phyloP scores from a whole-genome alignment of 208 protist species.

The Balamuthia mandrillaris region DNA sequence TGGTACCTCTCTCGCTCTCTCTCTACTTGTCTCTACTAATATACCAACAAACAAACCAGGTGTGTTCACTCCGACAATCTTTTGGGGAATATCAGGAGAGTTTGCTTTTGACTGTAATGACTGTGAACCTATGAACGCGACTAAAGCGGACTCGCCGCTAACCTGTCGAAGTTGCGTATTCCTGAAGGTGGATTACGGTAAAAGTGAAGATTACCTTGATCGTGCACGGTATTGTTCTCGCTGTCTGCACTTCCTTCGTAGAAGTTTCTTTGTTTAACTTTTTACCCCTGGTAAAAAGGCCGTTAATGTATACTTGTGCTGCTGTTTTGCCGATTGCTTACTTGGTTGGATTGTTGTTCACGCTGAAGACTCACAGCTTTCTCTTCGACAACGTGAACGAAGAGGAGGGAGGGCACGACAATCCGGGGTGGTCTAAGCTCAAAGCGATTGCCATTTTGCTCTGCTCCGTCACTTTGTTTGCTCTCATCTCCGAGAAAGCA shows the following conservation, averaged over 20 bases:
- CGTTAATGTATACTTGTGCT: conserved; percentile 58
- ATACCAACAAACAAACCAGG: neutral
- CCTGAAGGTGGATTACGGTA: neutral
- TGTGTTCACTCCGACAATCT: conserved; percentile 67
- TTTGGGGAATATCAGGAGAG: conserved; percentile 61
- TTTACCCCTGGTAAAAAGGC: neutral
- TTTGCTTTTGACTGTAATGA: neutral
- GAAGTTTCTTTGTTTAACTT: neutral
- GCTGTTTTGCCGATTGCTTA: conserved; percentile 63
- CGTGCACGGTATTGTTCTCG: neutral
- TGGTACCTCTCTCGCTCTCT: neutral
- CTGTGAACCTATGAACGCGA: neutral
- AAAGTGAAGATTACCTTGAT: neutral
- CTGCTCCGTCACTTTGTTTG: conserved; percentile 45
- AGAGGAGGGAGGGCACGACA: conserved; percentile 41
- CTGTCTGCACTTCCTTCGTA: neutral
- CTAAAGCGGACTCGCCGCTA: too few relatives aligned
- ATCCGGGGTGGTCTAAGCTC: conserved; percentile 50
- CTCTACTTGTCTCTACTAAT: neutral
- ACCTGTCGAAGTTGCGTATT: neutral
- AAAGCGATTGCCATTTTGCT: conserved; percentile 53
- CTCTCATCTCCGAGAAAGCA: conserved; percentile 53
- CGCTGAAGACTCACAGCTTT: conserved; percentile 69
- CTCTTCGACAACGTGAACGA: conserved; percentile 47
- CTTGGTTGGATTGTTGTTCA: conserved; percentile 70